These are phyloP conservation scores for Aspergillus texensis DNA, from an alignment of 2,329 filamentous ascomycete genomes.

Conservation along the genomic window DNA sequence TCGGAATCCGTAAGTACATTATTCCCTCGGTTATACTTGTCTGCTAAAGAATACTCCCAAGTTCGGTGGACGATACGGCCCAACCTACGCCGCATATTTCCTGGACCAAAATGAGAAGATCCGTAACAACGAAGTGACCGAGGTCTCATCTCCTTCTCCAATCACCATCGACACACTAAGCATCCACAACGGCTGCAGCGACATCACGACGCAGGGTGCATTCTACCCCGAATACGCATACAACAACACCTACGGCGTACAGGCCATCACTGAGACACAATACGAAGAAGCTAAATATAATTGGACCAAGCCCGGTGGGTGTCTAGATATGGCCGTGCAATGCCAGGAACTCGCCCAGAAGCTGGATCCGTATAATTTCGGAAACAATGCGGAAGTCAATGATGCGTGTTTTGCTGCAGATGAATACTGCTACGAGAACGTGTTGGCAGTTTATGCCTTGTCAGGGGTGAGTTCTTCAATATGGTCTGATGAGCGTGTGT, in stretches of 20 bases:
- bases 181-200: conserved; percentile 72
- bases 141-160: background rate
- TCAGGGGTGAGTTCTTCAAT: background rate
- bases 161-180: conserved; percentile 66
- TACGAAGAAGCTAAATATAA: background rate
- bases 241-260: conserved; percentile 61
- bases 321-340: background rate
- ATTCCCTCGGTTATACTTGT: background rate
- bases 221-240: conserved; percentile 46
- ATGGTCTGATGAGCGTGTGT: background rate
- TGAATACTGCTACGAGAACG: background rate
- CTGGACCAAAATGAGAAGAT: conserved; percentile 60
- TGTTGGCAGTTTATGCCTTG: background rate
- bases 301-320: background rate
- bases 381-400: conserved; percentile 2
- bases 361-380: conserved; percentile 2
- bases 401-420: background rate
- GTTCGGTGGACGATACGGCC: conserved; percentile 67
- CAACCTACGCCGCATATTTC: conserved; percentile 61
- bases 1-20: background rate
- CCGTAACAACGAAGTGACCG: background rate
- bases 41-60: background rate
- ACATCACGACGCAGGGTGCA: conserved; percentile 59
- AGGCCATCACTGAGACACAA: conserved; percentile 46
- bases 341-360: background rate